Conservation (phyloP, 163 green algal species). For the Chloromonas sp. region DNA sequence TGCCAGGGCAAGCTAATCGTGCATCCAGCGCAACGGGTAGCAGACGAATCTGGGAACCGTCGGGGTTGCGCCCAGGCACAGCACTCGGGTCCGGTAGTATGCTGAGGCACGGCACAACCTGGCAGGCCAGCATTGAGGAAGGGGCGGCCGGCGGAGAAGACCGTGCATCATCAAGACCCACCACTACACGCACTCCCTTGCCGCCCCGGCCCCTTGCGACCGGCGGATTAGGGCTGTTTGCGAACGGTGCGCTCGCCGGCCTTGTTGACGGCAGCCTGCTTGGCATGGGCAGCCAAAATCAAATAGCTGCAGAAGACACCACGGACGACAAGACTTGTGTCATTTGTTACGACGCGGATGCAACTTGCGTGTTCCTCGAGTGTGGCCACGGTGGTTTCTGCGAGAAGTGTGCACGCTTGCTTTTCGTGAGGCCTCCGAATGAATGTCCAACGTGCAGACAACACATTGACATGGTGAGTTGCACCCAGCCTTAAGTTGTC, state of each 20-base stretch:
- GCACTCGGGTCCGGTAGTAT: too few species aligned
- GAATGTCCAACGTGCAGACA: conserved; percentile 53
- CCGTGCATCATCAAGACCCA: too few species aligned
- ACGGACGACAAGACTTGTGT: background rate
- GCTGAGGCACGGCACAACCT: too few species aligned
- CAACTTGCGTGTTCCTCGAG: conserved; percentile 50
- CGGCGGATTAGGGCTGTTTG: background rate
- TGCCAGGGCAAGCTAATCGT: too few species aligned
- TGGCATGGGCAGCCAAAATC: background rate
- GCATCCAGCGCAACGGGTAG: too few species aligned
- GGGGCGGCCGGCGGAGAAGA: too few species aligned
- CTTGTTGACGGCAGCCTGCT: background rate
- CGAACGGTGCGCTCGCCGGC: background rate
- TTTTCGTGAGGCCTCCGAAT: conserved; percentile 49
- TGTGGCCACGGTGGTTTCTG: conserved; percentile 61
- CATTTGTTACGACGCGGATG: background rate
- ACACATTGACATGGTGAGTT: conserved; percentile 35
- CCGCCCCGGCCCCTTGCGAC: too few species aligned
- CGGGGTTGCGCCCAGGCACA: too few species aligned
- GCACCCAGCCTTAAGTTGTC: background rate
- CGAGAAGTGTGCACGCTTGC: conserved; percentile 41
- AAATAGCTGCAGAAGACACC: background rate
- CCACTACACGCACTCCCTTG: too few species aligned
- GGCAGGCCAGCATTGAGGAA: too few species aligned
- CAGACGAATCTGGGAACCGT: too few species aligned